Conservation (phyloP, 108 stramenopile genomes). For the Skeletonema marinoi region DNA sequence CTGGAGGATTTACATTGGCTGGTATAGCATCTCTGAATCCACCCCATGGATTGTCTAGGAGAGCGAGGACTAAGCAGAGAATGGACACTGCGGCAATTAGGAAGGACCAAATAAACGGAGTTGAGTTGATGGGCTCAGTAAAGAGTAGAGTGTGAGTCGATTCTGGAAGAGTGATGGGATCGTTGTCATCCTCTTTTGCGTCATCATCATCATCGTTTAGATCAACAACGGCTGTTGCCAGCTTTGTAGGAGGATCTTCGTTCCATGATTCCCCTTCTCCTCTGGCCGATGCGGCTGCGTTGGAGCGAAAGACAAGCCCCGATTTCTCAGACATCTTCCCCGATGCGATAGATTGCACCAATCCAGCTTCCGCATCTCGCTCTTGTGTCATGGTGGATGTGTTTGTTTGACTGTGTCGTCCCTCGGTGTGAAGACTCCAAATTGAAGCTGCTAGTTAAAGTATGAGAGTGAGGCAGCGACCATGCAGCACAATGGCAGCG, state of each 20-base stretch:
- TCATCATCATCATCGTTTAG: background rate
- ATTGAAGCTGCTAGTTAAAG: too few relatives aligned
- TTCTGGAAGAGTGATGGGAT: conserved; percentile 12
- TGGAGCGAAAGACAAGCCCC: background rate
- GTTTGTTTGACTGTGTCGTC: too few relatives aligned
- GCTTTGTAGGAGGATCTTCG: background rate
- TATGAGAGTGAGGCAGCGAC: too few relatives aligned
- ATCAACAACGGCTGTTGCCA: background rate
- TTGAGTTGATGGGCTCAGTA: conserved; percentile 6
- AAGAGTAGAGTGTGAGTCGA: conserved; percentile 20
- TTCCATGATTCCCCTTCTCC: background rate
- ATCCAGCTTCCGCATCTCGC: background rate
- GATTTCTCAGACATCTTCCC: background rate
- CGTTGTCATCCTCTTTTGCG: background rate
- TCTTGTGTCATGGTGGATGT: background rate
- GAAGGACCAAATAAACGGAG: background rate
- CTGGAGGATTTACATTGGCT: background rate
- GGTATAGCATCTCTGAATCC: background rate
- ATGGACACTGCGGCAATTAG: background rate
- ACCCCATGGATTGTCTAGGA: conserved; percentile 1
- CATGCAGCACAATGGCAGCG: too few relatives aligned
- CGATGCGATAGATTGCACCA: background rate
- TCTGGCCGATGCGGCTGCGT: background rate
- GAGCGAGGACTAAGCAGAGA: conserved; percentile 3
- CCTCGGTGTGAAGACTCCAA: too few relatives aligned